These are phyloP conservation scores for Syncephalis plumigaleata DNA, from an alignment of 371 early-diverging fungal species.

Conservation along the genomic window DNA sequence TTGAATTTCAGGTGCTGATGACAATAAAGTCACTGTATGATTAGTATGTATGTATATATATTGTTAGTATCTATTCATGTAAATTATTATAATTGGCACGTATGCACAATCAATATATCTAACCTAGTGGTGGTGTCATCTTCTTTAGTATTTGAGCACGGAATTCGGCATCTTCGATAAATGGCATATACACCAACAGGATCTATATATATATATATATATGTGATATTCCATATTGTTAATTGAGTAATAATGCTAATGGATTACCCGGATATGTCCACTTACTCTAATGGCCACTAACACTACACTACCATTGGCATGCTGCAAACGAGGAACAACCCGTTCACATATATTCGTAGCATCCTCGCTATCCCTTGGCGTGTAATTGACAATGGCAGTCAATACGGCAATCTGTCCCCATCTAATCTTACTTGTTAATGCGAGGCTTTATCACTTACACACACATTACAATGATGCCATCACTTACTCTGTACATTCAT, in stretches of 20 bases:
- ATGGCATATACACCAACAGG: slow-evolving; percentile 38
- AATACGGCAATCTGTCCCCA: slow-evolving; percentile 95
- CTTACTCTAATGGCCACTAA: slow-evolving; percentile 58
- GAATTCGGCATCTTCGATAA: slow-evolving; percentile 48
- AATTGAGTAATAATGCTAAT: too few species aligned
- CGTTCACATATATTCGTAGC: slow-evolving; percentile 81
- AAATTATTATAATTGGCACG: neutral
- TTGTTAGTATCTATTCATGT: neutral
- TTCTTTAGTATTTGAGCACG: slow-evolving; percentile 47
- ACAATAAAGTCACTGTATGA: slow-evolving; percentile 58
- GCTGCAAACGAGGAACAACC: slow-evolving; percentile 76
- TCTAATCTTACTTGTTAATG: slow-evolving; percentile 18
- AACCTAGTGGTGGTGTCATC: slow-evolving; percentile 82
- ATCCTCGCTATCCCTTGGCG: slow-evolving; percentile 46
- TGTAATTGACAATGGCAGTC: slow-evolving; percentile 62
- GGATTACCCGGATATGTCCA: slow-evolving; percentile 9
- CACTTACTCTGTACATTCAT: slow-evolving; percentile 85
- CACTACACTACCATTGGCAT: slow-evolving; percentile 86
- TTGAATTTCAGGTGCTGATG: slow-evolving; percentile 81
- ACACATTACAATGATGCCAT: neutral
- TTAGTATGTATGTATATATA: neutral
- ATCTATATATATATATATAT: slow-evolving; percentile 14
- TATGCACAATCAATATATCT: neutral
- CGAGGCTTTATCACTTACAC: neutral
- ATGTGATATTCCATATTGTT: neutral